Evolutionary conservation across 1,284 basidiomycete genomes (phyloP), one percentile per base, ranked within the genome.

Genomic region (Lignosus rhinocerotis): DNA sequence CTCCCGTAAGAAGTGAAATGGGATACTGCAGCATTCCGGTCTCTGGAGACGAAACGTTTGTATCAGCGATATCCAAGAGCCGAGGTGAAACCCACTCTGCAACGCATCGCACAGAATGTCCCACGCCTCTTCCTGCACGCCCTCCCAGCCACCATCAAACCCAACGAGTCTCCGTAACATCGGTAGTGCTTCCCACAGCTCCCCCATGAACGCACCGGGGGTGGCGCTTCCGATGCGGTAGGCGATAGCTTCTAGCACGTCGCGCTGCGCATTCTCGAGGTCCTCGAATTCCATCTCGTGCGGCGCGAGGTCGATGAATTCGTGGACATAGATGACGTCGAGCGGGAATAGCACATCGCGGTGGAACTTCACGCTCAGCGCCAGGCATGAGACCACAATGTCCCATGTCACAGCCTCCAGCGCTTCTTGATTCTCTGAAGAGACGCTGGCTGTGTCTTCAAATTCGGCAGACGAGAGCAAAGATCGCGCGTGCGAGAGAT

Each of bases 301-400:
- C 1, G 79, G 80, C 3, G 83, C 78, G 30, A 87, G 56, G 0
- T 66, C 60, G 21, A 82, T 67, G 63, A 81, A 86, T 49, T 86
- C 83, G 39, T 68, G 63, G 0, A 81, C 76, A 47, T 74, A 76
- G 1, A 87, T 76, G 1, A 84, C 82, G 30, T 73, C 67, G 10
- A 87, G 73, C 3, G 86, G 86, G 0, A 73, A 63, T 16, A 87
- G 70, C 46, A 83, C 80, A 67, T 88, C 86, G n/a, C 86, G 80
- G 70, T 87, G 83, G 53, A 84, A 76, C 85, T 87, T 88, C 36
- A 85, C 78, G 58, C 82, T 80, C 34, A 86, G 66, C 3, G 82
- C 79, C 25, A 87, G 67, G 67, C 80, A 85, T 5, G 77, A 84
- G 12, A 86, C 67, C 0, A 79, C 81, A 6, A 80, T 67, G 61